Evolutionary conservation across 352 stramenopile species (phyloP), one percentile per base, ranked within the genome.

Genomic region (Globisporangium lucens): DNA sequence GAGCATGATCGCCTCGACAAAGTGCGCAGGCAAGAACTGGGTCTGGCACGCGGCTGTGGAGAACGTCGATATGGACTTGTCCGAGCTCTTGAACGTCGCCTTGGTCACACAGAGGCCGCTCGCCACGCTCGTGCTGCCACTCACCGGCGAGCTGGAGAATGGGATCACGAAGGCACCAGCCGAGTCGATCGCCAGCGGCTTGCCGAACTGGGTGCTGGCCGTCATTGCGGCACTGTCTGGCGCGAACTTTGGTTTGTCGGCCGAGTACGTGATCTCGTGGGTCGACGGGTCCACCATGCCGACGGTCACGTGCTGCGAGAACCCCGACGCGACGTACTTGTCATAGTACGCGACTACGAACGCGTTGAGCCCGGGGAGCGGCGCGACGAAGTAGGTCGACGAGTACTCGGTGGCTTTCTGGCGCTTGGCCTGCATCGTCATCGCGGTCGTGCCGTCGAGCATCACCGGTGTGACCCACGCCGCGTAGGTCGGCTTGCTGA

Each of bases 261-360:
- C 13, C 22, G 73, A 79, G 33, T 79, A 73, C 13, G 80, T 75
- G 49, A 89, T 79, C 7, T 65, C 74, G 13, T 76, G 52, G 57
- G 20, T 79, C 65, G 10, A 47, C 12, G 9, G n/a, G 64, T 65
- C 69, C 0, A 93, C 67, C 3, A 64, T 62, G 20, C 78, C 83
- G 35, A 82, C 77, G 22, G 72, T 73, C 29, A 83, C 72, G 10
- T 47, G 58, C 62, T 93, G 82, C 30, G 56, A 65, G 49, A 75
- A 89, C n/a, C 5, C 5, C 8, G 27, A 56, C 24, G 47, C 20
- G 12, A 53, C n/a, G 52, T 73, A 88, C 7, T 60, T 2, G 9
- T 85, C 72, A 62, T 82, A 93, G 74, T 79, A 90, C 6, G 72
- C 71, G 41, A 83, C 64, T 9, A 86, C 71, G 15, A 90, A 88